Conservation (phyloP, 176 grass and related monocot genomes). For the Lolium perenne region DNA sequence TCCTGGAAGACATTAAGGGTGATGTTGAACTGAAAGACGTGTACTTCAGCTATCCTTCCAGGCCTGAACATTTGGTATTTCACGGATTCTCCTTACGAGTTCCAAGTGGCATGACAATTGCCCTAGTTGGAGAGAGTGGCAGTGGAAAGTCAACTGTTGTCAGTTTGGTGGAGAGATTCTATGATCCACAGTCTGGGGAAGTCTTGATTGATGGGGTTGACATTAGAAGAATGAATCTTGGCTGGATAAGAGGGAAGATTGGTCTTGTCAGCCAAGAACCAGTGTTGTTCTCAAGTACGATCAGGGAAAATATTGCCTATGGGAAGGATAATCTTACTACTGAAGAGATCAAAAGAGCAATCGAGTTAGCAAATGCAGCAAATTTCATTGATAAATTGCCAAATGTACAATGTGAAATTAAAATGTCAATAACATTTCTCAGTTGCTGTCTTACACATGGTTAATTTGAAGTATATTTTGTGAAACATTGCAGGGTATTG, state of each 20-base stretch:
- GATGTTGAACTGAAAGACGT: slow-evolving; percentile 82
- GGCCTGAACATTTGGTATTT: slow-evolving; percentile 71
- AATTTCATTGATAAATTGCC: slow-evolving; percentile 85
- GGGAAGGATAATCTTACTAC: slow-evolving; percentile 66
- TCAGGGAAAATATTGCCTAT: slow-evolving; percentile 83
- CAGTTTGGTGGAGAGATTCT: slow-evolving; percentile 84
- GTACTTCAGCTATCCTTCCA: slow-evolving; percentile 77
- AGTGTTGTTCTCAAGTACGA: slow-evolving; percentile 73
- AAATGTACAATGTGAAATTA: slow-evolving; percentile 60
- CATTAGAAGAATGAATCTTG: slow-evolving; percentile 72
- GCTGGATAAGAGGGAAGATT: slow-evolving; percentile 74
- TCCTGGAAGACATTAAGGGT: slow-evolving; percentile 74
- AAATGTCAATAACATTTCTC: background rate
- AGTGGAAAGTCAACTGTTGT: slow-evolving; percentile 88
- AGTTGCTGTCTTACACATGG: too few species aligned
- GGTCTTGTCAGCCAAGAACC: slow-evolving; percentile 92
- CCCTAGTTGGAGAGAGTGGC: slow-evolving; percentile 89
- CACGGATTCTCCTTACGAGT: slow-evolving; percentile 69
- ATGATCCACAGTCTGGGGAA: slow-evolving; percentile 84
- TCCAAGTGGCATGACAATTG: slow-evolving; percentile 68
- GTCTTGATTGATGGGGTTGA: slow-evolving; percentile 80
- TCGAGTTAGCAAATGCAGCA: slow-evolving; percentile 80
- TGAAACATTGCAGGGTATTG: slow-evolving; percentile 61
- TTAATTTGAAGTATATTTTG: slow-evolving; percentile 30
- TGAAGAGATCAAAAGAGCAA: slow-evolving; percentile 66